Conservation (phyloP, 2,329 filamentous ascomycete genomes). For the Pestalotiopsis sp. region DNA sequence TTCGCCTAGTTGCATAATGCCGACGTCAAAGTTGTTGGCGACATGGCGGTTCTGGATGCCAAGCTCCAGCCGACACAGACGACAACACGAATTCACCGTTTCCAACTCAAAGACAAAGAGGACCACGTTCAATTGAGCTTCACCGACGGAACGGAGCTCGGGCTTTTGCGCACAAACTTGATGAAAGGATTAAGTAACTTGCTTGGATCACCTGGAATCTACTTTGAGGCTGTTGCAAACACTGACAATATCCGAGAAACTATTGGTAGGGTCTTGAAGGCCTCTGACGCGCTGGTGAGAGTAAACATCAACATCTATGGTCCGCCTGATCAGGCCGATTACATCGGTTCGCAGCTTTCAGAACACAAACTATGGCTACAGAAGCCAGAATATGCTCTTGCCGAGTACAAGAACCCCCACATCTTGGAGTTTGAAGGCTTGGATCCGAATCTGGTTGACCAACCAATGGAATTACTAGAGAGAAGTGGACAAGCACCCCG, state of each 20-base stretch:
- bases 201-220: not conserved
- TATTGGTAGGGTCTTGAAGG: not conserved
- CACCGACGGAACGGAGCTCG: constrained; percentile 3
- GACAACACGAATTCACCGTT: not conserved
- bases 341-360: not conserved
- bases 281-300: constrained; percentile 1
- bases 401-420: constrained; percentile 6
- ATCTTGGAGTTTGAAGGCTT: constrained; percentile 9
- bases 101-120: not conserved
- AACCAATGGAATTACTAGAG: not conserved
- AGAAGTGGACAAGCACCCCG: constrained; percentile 11
- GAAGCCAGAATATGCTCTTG: not conserved
- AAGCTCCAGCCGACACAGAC: constrained; percentile 1
- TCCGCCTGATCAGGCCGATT: not conserved
- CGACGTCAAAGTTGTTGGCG: constrained; percentile 8
- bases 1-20: constrained; percentile 5
- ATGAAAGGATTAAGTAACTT: constrained; percentile 1
- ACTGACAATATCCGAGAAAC: constrained; percentile 4
- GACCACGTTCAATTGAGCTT: constrained; percentile 10
- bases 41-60: constrained; percentile 2
- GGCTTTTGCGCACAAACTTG: not conserved
- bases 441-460: not conserved
- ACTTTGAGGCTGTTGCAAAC: constrained; percentile 4
- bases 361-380: constrained; percentile 11
- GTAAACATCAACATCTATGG: constrained; percentile 13